Base-by-base conservation (phyloP, 2,329 filamentous ascomycete genomes). In the Ustulina deusta region DNA sequence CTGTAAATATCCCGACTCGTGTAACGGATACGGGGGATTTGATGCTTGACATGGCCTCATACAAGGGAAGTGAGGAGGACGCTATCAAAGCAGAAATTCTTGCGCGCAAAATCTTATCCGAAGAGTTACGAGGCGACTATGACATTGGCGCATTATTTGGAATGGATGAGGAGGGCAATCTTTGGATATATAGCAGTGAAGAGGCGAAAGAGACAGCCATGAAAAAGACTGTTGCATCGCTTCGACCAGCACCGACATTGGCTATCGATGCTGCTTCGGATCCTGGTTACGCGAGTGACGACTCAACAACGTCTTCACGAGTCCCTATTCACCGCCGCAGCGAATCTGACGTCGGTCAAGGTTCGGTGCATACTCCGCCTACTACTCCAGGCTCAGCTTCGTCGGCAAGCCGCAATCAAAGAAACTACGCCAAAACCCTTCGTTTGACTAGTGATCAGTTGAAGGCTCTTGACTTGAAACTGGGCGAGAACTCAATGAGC, bases 111-210 rank as follows among this genome's bases (percentile, higher is more conserved):
- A 93, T 99, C 58, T 86, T 99, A 13, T 91, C 94, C 0, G 94
- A 99, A 77, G 95, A 98, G 80, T 82, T 98, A 15, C 93, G 97
- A 75, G 96, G 94, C 25, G 94, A 95, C 77, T 97, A 97, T 79
- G 96, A 99, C 77, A 97, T 99, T 74, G 96, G 96, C 6, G 91
- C 95, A 1, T 85, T 99, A 34, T 97, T 99, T 74, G 96, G 94
- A 13, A 95, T 96, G 51, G 96, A 99, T 77, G 94, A 97, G 76
- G 90, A 96, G 67, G 96, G 96, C 6, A 99, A 99, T 75, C 85
- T 99, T n/a, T 98, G 96, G 95, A 98, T 99, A 72, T 99, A 99
- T 82, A 96, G 94, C 81, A 98, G 94, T 74, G 94, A 98, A 79
- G 94, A 97, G 76, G 94, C 96, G 27, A 98, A 97, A 77, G 91